These are phyloP conservation scores for Iris macrosiphon DNA, from an alignment of 106 monocot genomes.

Conservation along the genomic window DNA sequence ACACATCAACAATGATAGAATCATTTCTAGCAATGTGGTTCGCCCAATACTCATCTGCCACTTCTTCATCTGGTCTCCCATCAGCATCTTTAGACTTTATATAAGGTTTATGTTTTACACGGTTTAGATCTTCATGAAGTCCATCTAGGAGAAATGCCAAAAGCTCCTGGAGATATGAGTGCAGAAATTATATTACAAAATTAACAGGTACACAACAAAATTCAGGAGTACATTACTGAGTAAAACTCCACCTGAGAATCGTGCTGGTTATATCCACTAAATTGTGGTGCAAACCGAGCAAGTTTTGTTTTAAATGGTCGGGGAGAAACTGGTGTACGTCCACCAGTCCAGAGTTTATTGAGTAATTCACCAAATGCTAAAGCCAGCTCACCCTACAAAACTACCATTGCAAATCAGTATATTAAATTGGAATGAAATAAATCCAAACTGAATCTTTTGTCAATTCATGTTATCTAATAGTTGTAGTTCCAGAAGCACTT, in stretches of 20 bases:
- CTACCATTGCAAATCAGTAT: conserved; percentile 25
- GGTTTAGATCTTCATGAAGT: conserved; percentile 97
- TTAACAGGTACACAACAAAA: background rate
- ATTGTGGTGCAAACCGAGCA: conserved; percentile 96
- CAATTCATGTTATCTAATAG: too few relatives aligned
- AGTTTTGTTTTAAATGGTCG: conserved; percentile 97
- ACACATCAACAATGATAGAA: conserved; percentile 99
- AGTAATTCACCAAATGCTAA: conserved; percentile 96
- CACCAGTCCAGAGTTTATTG: conserved; percentile 89
- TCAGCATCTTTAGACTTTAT: conserved; percentile 91
- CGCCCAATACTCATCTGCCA: conserved; percentile 99
- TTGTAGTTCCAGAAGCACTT: too few relatives aligned
- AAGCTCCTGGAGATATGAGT: conserved; percentile 69
- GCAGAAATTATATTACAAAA: background rate
- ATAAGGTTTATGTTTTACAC: conserved; percentile 93
- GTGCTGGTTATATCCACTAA: conserved; percentile 98
- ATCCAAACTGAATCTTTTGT: conserved; percentile 1
- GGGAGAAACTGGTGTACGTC: conserved; percentile 84
- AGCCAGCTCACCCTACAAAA: conserved; percentile 94
- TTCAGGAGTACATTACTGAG: conserved; percentile 7
- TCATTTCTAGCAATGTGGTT: conserved; percentile 98
- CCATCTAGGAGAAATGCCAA: conserved; percentile 98
- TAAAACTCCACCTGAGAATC: conserved; percentile 74
- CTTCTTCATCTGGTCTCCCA: conserved; percentile 96
- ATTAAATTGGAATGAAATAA: conserved; percentile 1